Evolutionary conservation across 768 basidiomycete species (phyloP).

Genomic region (Auricularia cornea): DNA sequence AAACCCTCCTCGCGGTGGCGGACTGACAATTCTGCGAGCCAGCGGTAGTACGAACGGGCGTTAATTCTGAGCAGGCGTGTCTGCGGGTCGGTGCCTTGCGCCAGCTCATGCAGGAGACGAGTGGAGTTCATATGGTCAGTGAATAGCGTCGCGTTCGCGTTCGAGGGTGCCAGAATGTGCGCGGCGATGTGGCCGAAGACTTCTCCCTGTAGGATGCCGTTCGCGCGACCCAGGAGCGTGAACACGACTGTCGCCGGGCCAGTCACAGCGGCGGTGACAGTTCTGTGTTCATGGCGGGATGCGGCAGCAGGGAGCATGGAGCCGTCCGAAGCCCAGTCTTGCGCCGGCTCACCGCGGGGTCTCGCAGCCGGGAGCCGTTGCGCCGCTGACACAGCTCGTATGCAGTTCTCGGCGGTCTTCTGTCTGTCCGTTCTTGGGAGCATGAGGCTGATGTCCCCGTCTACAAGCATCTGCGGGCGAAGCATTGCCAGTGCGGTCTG

Average conservation of each 20-base stretch:
- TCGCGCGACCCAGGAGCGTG: not conserved
- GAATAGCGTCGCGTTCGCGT: not conserved
- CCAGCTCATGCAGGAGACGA: not conserved
- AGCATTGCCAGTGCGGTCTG: too few relatives aligned
- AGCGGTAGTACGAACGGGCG: not conserved
- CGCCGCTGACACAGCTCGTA: not conserved
- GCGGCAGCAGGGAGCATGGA: not conserved
- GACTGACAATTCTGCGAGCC: too few relatives aligned
- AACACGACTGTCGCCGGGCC: not conserved
- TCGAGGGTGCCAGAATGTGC: not conserved
- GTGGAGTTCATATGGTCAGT: not conserved
- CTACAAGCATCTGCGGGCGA: too few relatives aligned
- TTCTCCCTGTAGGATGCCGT: not conserved
- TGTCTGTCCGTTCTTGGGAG: too few relatives aligned
- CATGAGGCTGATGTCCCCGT: too few relatives aligned
- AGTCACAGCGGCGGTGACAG: not conserved
- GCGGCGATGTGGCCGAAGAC: not conserved
- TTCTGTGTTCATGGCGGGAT: not conserved
- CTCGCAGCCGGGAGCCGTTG: not conserved
- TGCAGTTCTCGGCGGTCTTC: not conserved
- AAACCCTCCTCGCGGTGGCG: too few relatives aligned
- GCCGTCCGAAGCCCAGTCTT: not conserved
- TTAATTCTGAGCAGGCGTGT: not conserved
- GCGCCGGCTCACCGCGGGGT: not conserved
- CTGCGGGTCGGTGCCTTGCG: not conserved